phyloP scores from a whole-genome alignment of 106 monocot species.

The Dendrobium officinale region DNA sequence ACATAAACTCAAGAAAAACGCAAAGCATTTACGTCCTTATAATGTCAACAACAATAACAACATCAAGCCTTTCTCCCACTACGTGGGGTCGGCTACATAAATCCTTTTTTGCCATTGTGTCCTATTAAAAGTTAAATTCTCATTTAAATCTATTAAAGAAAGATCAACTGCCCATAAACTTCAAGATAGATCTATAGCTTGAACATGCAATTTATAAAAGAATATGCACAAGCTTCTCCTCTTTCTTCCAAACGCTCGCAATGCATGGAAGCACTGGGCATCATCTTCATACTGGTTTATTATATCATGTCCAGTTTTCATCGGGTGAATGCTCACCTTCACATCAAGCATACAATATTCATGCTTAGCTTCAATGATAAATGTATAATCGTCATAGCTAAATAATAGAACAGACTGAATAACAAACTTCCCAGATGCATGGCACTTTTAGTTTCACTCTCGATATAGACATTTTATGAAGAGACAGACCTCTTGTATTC shows the following conservation, averaged over 20 bases:
- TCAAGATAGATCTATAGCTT: no score
- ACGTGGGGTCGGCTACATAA: no score
- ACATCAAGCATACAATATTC: not conserved
- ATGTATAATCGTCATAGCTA: not conserved
- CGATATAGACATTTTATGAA: not conserved
- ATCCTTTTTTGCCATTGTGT: no score
- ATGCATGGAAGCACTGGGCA: not conserved
- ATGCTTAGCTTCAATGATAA: not conserved
- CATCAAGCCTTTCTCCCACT: no score
- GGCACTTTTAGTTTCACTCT: not conserved
- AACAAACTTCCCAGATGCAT: not conserved
- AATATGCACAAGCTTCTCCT: not conserved
- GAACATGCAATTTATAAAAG: not conserved
- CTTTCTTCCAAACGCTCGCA: not conserved
- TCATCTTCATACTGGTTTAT: not conserved
- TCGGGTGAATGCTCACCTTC: not conserved
- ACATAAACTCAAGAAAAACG: no score
- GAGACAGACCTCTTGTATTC: slow-evolving; percentile 68
- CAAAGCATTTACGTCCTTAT: no score
- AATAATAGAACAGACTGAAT: not conserved
- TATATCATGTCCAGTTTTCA: not conserved
- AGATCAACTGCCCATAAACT: no score
- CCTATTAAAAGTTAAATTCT: no score
- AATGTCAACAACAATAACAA: no score
- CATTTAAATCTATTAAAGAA: no score